Evolutionary conservation across 2,329 filamentous ascomycete species (phyloP).

Genomic region (Stemphylium lycopersici): DNA sequence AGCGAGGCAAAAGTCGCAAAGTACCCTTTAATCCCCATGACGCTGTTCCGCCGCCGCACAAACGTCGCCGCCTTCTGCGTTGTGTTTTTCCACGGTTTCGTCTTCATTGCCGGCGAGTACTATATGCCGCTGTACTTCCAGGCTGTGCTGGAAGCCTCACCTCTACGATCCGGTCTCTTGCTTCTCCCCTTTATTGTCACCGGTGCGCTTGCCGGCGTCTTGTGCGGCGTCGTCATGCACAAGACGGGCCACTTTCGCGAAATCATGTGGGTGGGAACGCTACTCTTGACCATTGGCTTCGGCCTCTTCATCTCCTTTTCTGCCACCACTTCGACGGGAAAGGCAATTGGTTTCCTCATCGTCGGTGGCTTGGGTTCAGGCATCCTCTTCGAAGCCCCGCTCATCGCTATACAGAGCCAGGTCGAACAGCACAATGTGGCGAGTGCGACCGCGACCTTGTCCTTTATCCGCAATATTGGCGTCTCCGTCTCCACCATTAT

Average conservation of each 20-base stretch:
- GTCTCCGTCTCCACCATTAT: constrained; percentile 57
- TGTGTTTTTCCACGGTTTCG: constrained; percentile 57
- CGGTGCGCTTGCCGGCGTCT: constrained; percentile 54
- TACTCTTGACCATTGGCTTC: constrained; percentile 42
- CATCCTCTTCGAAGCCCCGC: constrained; percentile 60
- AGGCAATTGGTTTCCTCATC: constrained; percentile 57
- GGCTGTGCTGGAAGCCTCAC: constrained; percentile 65
- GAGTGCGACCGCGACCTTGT: constrained; percentile 59
- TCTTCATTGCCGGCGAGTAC: constrained; percentile 64
- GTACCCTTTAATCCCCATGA: constrained; percentile 72
- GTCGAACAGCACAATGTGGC: constrained; percentile 59
- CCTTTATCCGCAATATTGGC: constrained; percentile 55
- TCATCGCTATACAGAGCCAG: constrained; percentile 63
- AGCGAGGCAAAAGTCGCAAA: constrained; percentile 68
- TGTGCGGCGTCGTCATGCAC: constrained; percentile 56
- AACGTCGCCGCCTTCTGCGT: constrained; percentile 64
- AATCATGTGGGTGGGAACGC: constrained; percentile 44
- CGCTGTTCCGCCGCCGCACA: constrained; percentile 62
- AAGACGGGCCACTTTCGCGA: constrained; percentile 53
- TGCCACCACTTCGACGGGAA: constrained; percentile 31
- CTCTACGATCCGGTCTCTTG: constrained; percentile 66
- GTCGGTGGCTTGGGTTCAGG: constrained; percentile 59
- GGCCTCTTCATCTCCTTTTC: constrained; percentile 45
- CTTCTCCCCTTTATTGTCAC: constrained; percentile 64
- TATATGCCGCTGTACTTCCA: constrained; percentile 79